A percentile compares a stretch with the other conserved stretches of the same genome.
Evolutionary conservation across 192 early-diverging fungal species (phyloP).

Genomic region (Glomus cerebriforme): DNA sequence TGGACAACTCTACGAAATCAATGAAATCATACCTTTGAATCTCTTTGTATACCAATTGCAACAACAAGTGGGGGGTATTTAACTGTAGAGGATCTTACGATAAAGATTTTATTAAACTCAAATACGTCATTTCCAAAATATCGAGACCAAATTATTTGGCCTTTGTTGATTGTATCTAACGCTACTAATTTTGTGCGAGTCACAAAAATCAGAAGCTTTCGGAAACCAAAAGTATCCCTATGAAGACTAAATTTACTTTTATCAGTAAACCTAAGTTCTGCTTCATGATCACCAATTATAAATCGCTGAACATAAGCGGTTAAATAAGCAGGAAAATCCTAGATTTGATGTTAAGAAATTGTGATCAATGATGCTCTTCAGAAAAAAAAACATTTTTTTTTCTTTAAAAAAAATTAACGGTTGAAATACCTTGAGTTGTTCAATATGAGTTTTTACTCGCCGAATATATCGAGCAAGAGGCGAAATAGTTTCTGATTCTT

Average conservation of each 20-base stretch:
- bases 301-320: constrained; percentile 7
- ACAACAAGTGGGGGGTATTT: constrained; percentile 76
- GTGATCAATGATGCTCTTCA: background rate
- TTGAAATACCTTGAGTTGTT: constrained; percentile 48
- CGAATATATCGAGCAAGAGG: constrained; percentile 68
- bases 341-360: background rate
- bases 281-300: constrained; percentile 10
- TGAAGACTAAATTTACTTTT: constrained; percentile 38
- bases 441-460: constrained; percentile 55
- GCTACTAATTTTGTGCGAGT: constrained; percentile 78
- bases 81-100: constrained; percentile 63
- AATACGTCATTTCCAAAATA: constrained; percentile 44
- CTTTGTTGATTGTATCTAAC: constrained; percentile 74
- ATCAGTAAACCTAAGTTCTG: no score
- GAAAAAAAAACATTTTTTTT: no score
- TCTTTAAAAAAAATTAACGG: background rate
- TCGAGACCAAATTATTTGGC: constrained; percentile 78
- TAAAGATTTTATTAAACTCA: constrained; percentile 48
- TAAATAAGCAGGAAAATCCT: constrained; percentile 15
- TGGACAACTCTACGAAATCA: constrained; percentile 3
- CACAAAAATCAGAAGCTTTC: constrained; percentile 85
- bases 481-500: constrained; percentile 44
- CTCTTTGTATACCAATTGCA: constrained; percentile 50
- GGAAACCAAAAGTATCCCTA: constrained; percentile 77
- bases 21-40: constrained; percentile 23